These are phyloP conservation scores for Pyronema domesticum DNA, from an alignment of 495 filamentous ascomycete species.

Conservation along the genomic window DNA sequence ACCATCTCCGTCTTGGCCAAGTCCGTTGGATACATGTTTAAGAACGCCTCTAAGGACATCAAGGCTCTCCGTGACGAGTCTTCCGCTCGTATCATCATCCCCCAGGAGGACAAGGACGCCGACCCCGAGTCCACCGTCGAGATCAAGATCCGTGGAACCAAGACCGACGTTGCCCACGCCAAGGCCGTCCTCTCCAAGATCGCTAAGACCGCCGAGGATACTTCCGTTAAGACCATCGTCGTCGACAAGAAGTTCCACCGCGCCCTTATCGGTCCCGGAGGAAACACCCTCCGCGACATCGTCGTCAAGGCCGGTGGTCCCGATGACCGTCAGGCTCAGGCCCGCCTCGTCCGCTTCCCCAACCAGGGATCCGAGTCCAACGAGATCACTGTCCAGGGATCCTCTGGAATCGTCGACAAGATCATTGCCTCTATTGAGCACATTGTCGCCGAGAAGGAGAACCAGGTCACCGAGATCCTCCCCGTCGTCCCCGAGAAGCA, in stretches of 20 bases:
- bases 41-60: conserved; percentile 72
- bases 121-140: conserved; percentile 52
- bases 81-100: conserved; percentile 78
- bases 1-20: conserved; percentile 69
- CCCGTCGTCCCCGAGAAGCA: conserved; percentile 80
- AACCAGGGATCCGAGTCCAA: conserved; percentile 60
- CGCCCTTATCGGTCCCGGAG: conserved; percentile 69
- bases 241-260: conserved; percentile 86
- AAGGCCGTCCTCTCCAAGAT: conserved; percentile 77
- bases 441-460: conserved; percentile 62
- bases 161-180: conserved; percentile 71
- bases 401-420: conserved; percentile 64
- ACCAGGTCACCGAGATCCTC: conserved; percentile 52
- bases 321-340: conserved; percentile 58
- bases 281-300: conserved; percentile 70
- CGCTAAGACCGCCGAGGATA: conserved; percentile 68
- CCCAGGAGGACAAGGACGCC: conserved; percentile 36
- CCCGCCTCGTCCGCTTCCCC: conserved; percentile 82
- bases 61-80: conserved; percentile 69
- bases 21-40: conserved; percentile 78
- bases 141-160: conserved; percentile 78
- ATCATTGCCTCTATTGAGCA: conserved; percentile 65
- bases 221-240: conserved; percentile 59
- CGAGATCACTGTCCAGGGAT: conserved; percentile 71
- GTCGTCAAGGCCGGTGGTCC: conserved; percentile 76